Base-by-base conservation (phyloP, 805 yeast species). In the Zygosaccharomyces rouxii region DNA sequence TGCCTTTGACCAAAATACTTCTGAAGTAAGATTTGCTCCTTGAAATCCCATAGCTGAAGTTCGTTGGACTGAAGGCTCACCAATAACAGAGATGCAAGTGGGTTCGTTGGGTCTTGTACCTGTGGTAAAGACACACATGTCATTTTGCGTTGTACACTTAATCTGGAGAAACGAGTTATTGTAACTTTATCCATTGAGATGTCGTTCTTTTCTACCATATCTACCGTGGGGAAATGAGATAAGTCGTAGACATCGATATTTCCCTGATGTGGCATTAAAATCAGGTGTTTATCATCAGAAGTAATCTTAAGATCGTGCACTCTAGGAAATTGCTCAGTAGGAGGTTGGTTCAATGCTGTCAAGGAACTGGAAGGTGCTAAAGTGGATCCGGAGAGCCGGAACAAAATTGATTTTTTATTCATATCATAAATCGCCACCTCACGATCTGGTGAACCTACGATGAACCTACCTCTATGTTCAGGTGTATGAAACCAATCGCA, bases 381-480 rank as follows among this genome's bases (percentile, higher is more conserved):
- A 1, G 44, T 49, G 7, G 54, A 50, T n/a, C 49, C 67, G 57
- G 68, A 59, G 63, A 64, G 56, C 62, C 64, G 49, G 58, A 50
- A 51, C 14, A 64, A 37, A 7, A 63, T 48, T 4, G 55, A 39
- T 38, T 55, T 58, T 21, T 54, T 52, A 23, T 56, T 53, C 40
- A 63, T 59, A 46, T 76, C 72, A 70, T 77, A 80, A 19, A 78
- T 61, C 0, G 73, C 70, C 35, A 83, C 71, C 52, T 75, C 83
- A 52, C 82, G 80, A 61, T 86, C 96, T 0, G 90, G 89, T 0
- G 90, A 81, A 0, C 95, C 92, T 18, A 86, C 72, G 4, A 86
- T 74, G 55, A 89, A 83, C 45, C 75, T 67, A 35, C 69, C 68
- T 23, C 51, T 49, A 42, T 60, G 62, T 25, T 50, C 50, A 14